phyloP scores from a whole-genome alignment of 768 basidiomycete species.

The Mycena epipterygia region DNA sequence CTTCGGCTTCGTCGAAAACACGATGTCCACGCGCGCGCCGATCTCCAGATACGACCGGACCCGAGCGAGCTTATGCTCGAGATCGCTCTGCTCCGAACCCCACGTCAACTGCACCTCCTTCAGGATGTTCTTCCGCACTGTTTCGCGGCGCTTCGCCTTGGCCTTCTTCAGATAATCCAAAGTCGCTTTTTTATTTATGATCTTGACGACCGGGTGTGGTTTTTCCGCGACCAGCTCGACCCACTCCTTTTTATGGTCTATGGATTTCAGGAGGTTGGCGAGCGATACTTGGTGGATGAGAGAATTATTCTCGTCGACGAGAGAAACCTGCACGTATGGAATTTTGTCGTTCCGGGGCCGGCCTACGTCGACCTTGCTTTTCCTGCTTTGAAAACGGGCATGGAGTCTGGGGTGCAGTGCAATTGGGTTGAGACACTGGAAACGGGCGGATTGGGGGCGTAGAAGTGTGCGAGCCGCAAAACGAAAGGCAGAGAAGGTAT shows the following conservation, averaged over 20 bases:
- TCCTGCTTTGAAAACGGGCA: constrained; percentile 33
- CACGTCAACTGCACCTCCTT: constrained; percentile 86
- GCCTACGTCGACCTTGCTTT: constrained; percentile 1
- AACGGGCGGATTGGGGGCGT: constrained; percentile 10
- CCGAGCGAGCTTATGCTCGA: constrained; percentile 76
- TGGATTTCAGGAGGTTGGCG: constrained; percentile 56
- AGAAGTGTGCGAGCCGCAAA: constrained; percentile 29
- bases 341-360: constrained; percentile 57
- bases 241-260: constrained; percentile 57
- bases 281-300: constrained; percentile 63
- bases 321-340: constrained; percentile 54
- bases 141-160: constrained; percentile 53
- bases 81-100: constrained; percentile 70
- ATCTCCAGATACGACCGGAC: constrained; percentile 69
- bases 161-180: constrained; percentile 54
- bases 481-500: constrained; percentile 37
- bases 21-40: constrained; percentile 69
- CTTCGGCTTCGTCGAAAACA: constrained; percentile 64
- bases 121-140: constrained; percentile 46
- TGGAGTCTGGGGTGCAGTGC: constrained; percentile 3
- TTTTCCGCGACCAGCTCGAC: constrained; percentile 67
- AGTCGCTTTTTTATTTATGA: constrained; percentile 62
- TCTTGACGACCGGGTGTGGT: constrained; percentile 72
- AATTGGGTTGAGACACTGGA: constrained; percentile 4
- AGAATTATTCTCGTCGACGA: constrained; percentile 58